These are phyloP conservation scores for Acanthamoeba divionensis DNA, from an alignment of 208 protist species.

Conservation along the genomic window DNA sequence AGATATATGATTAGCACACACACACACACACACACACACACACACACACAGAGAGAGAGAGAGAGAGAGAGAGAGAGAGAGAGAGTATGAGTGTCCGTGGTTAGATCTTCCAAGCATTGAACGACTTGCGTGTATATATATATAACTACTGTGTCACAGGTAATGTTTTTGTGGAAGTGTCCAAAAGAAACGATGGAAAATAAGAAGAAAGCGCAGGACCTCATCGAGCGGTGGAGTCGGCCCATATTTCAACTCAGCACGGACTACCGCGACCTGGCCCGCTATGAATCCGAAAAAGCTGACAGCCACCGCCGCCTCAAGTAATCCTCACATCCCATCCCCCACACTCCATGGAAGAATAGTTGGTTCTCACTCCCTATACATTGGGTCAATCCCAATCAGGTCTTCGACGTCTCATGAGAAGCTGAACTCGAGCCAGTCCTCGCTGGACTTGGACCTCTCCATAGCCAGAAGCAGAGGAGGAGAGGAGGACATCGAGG, in stretches of 20 bases:
- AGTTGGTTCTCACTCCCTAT: background rate
- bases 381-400: background rate
- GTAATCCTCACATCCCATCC: background rate
- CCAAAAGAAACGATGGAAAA: slow-evolving; percentile 50
- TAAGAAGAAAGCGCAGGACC: slow-evolving; percentile 24
- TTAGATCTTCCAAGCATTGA: too few species aligned
- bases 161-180: slow-evolving; percentile 31
- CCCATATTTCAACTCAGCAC: slow-evolving; percentile 31
- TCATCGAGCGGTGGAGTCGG: slow-evolving; percentile 33
- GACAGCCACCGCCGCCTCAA: background rate
- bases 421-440: slow-evolving; percentile 7
- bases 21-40: too few species aligned
- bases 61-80: too few species aligned
- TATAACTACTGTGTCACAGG: too few species aligned
- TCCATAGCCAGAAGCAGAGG: background rate
- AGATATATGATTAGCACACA: too few species aligned
- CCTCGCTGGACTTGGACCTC: background rate
- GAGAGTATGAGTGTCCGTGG: too few species aligned
- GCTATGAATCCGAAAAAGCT: background rate
- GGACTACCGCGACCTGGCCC: background rate
- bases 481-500: background rate
- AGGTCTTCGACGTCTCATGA: background rate
- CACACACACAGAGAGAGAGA: too few species aligned
- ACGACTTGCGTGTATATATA: too few species aligned
- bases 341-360: background rate